Percentiles rank a stretch among this genome's conserved stretches.
phyloP scores from a whole-genome alignment of 345 rosid species.

The Linum tenue region DNA sequence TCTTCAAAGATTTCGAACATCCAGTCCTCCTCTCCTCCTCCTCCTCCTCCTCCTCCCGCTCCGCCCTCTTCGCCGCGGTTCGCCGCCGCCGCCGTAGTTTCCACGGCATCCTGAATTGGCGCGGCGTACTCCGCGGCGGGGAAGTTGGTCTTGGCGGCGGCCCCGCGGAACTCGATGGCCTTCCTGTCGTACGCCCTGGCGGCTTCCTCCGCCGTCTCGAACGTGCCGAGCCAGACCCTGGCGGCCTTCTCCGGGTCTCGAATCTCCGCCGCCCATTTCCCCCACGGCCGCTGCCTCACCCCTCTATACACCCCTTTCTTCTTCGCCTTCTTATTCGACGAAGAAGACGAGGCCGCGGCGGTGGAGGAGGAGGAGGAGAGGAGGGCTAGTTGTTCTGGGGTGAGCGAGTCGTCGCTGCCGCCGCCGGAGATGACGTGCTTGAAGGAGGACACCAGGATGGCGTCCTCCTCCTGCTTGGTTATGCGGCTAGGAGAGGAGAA shows the following conservation, averaged over 20 bases:
- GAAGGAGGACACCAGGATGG: conserved; percentile 22
- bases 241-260: conserved; percentile 18
- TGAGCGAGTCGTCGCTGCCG: neutral
- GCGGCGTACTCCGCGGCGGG: conserved; percentile 21
- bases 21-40: neutral
- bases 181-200: conserved; percentile 33
- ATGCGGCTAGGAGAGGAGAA: neutral
- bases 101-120: neutral
- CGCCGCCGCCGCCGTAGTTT: neutral
- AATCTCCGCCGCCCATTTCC: conserved; percentile 38
- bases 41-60: neutral
- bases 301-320: conserved; percentile 27
- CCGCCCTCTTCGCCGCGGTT: no score
- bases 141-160: conserved; percentile 28
- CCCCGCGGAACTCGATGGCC: conserved; percentile 25
- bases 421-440: conserved; percentile 17
- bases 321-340: neutral
- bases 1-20: neutral
- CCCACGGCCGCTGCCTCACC: conserved; percentile 32
- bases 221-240: conserved; percentile 34
- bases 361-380: neutral
- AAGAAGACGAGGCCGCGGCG: conserved; percentile 10
- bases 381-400: neutral
- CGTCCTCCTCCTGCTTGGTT: conserved; percentile 12
- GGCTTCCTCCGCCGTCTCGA: conserved; percentile 26